Conservation (phyloP, 2,329 filamentous ascomycete species). For the Alternaria consortialis region DNA sequence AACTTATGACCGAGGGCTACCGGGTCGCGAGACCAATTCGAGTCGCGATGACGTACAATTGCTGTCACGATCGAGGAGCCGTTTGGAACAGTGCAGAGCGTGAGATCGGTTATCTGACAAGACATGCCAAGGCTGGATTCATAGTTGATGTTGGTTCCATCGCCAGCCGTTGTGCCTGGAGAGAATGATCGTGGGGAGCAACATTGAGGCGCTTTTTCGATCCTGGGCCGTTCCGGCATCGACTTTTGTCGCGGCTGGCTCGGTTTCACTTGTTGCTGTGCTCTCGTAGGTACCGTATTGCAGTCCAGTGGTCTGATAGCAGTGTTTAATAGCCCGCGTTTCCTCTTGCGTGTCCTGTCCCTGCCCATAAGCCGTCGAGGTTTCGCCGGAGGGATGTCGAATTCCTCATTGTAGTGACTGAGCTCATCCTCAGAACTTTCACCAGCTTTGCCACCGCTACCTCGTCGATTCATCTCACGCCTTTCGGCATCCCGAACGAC, state of each 20-base stretch:
- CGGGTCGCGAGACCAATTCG: neutral
- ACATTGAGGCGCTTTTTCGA: neutral
- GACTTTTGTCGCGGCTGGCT: neutral
- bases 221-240: neutral
- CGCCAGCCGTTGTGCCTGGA: neutral
- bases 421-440: neutral
- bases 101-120: constrained; percentile 8
- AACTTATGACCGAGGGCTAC: neutral
- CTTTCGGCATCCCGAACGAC: neutral
- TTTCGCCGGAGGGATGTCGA: constrained; percentile 1
- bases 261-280: constrained; percentile 1
- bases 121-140: neutral
- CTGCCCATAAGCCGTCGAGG: neutral
- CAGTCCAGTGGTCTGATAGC: constrained; percentile 6
- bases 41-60: neutral
- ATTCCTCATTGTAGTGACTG: neutral
- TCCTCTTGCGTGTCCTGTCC: neutral
- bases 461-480: constrained; percentile 1
- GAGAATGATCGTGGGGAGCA: neutral
- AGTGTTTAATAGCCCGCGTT: constrained; percentile 10
- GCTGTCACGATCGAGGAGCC: neutral
- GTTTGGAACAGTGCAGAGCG: constrained; percentile 5
- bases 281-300: constrained; percentile 3
- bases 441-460: constrained; percentile 3
- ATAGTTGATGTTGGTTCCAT: neutral